Evolutionary conservation across 306 rosid species (phyloP), one percentile per base, ranked within the genome.

Genomic region (Biancaea sappan): DNA sequence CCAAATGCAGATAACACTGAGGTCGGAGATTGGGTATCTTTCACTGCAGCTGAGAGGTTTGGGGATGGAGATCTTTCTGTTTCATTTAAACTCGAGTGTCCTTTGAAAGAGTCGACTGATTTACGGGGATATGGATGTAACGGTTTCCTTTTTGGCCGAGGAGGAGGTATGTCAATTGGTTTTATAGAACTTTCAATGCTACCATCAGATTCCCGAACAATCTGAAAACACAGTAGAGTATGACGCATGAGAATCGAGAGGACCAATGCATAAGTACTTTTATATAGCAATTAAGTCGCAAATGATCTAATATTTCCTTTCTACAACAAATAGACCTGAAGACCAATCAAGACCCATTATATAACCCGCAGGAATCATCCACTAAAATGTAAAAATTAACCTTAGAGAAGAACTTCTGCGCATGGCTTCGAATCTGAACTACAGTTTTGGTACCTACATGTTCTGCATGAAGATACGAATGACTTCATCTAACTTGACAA

Each of bases 361-460:
- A 14, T n/a, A 35, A 44, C 24, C 53, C 58, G 19, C 15, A 43
- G 8, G 3, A 72, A 66, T 58, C 38, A 61, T 40, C 38, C 19
- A 64, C 75, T 66, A 34, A 73, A 77, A 28, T 54, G n/a, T 24
- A 43, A 35, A 51, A 82, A 44, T 65, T 19, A 40, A 94, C 98
- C 98, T 94, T 94, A 82, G 97, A 88, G 86, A 94, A 94, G 85
- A 94, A 94, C 84, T 94, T 94, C 76, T 94, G 99, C 75, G 99
- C 99, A 87, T 94, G 99, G 81, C 97, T 94, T 81, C 99, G 93
- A 77, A 94, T 94, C 86, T 94, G 99, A 86, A 94, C 93, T 29
- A 96, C 97, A 77, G 96, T 90, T 92, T 94, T 94, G 73, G 97
- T 84, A 66, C 97, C 97, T 79, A 94, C 88, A 84, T 94, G 96